Percentiles rank a stretch among this genome's conserved stretches.
Evolutionary conservation across 148 eudicot species (phyloP).

Genomic region (Beta vulgaris): DNA sequence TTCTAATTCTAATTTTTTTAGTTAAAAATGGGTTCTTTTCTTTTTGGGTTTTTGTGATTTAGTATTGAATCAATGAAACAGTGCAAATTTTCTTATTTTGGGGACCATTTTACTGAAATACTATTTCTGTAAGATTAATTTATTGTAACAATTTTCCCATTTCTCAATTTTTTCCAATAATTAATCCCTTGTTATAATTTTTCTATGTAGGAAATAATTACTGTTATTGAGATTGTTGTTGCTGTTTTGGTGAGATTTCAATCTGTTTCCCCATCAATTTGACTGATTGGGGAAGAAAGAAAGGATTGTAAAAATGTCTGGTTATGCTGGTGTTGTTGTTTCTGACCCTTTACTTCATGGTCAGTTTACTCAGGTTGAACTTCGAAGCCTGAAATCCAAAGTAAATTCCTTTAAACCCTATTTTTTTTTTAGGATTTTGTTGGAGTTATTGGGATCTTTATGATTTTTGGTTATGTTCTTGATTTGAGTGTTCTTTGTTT

Average conservation of each 20-base stretch:
- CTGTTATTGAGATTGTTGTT: conserved; percentile 9
- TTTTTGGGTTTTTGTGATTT: conserved; percentile 5
- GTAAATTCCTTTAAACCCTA: conserved; percentile 16
- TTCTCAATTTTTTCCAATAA: background rate
- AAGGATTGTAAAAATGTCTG: conserved; percentile 25
- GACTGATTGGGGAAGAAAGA: conserved; percentile 8
- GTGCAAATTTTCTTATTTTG: conserved; percentile 14
- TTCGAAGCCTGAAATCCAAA: conserved; percentile 33
- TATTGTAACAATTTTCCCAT: background rate
- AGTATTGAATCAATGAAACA: conserved; percentile 23
- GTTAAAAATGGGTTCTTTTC: background rate
- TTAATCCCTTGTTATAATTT: background rate
- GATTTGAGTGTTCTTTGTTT: conserved; percentile 13
- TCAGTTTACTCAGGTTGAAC: conserved; percentile 44
- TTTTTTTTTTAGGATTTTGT: background rate
- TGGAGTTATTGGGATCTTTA: background rate
- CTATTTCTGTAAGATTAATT: background rate
- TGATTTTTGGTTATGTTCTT: background rate
- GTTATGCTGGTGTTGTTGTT: conserved; percentile 37
- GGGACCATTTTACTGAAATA: background rate
- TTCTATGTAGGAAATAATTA: conserved; percentile 17
- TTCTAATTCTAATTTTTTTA: background rate
- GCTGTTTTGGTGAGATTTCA: conserved; percentile 1
- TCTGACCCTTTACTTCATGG: conserved; percentile 36
- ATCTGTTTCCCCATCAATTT: conserved; percentile 17